Conservation (phyloP, 2,329 filamentous ascomycete species). For the Clonostachys rhizophaga region DNA sequence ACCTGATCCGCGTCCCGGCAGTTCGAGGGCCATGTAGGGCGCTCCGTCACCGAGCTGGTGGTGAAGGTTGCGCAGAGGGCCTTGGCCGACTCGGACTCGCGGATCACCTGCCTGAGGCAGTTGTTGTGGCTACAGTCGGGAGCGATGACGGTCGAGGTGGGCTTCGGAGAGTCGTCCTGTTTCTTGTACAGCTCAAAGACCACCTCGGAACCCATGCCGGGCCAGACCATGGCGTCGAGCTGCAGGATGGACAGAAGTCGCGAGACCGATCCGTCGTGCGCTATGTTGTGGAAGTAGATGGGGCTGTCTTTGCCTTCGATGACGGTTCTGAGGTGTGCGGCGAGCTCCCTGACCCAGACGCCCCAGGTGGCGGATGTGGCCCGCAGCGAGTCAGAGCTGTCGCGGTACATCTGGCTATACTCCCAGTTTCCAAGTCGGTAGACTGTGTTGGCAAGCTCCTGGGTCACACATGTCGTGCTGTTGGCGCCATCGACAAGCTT, state of each 20-base stretch:
- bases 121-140: constrained; percentile 18
- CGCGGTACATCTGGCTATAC: constrained; percentile 74
- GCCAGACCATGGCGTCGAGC: constrained; percentile 75
- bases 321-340: constrained; percentile 55
- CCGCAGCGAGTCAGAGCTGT: constrained; percentile 54
- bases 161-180: constrained; percentile 9
- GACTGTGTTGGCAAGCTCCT: constrained; percentile 59
- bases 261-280: constrained; percentile 72
- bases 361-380: constrained; percentile 61
- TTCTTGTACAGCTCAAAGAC: constrained; percentile 68
- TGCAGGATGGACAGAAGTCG: constrained; percentile 66
- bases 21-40: constrained; percentile 12
- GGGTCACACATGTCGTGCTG: constrained; percentile 55
- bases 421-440: constrained; percentile 78
- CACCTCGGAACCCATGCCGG: constrained; percentile 76
- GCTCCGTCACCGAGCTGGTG: constrained; percentile 7
- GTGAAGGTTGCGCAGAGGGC: constrained; percentile 13
- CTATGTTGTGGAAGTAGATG: constrained; percentile 70
- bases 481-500: constrained; percentile 38
- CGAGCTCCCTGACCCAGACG: constrained; percentile 71
- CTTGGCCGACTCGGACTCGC: constrained; percentile 10
- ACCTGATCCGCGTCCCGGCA: constrained; percentile 13
- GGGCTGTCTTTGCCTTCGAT: constrained; percentile 30
- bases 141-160: constrained; percentile 6
- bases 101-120: constrained; percentile 20